Base-by-base conservation (phyloP, 768 basidiomycete species). In the Guyanaporus albipodus region DNA sequence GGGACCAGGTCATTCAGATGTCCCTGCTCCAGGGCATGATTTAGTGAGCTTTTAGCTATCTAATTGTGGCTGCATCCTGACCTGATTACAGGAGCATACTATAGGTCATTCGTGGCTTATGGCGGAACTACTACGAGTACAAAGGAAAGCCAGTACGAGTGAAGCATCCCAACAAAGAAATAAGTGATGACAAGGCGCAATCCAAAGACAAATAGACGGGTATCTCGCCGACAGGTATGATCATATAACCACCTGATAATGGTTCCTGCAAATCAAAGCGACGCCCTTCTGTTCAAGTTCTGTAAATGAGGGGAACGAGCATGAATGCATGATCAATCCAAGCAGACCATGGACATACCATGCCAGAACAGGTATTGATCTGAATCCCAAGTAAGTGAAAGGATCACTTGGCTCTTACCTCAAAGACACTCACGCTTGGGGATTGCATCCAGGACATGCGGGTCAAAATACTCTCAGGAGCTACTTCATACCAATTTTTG, bases 1-100 rank as follows among this genome's bases (percentile, higher is more conserved):
- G 80, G 43, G 85, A 88, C 67, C 85, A 87, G 56, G 68, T 87
- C 40, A 64, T 87, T n/a, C n/a, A n/a, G 52, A 78, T 77, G 47
- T 86, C 85, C 5, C 59, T 88, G 7, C 27, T 84, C 23, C 86
- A 87, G 59, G 85, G 85, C 15, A 70, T 75, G 22, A 60, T 83
- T 24, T 85, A 84, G 85, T 86, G 51, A 56, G 82, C 21, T 17
- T 48, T 26, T 24, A 17, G 27, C 22, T 6, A 17, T 15, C 31
- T 11, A 24, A 26, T 22, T 9, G 6, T 33, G 29, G 26, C 15
- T 11, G 3, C 27, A 17, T 41, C 26, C 36, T 55, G 31, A 52
- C 38, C 12, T 42, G 27, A 29, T 44, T 42, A 14, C 31, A 66
- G 64, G 64, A 32, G 57, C 57, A 28, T 66, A 66, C 48, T 66